Percentiles rank a stretch among this genome's conserved stretches.
These are phyloP conservation scores for Nymphaea thermarum DNA, from an alignment of 164 flowering plant genomes.

Conservation along the genomic window DNA sequence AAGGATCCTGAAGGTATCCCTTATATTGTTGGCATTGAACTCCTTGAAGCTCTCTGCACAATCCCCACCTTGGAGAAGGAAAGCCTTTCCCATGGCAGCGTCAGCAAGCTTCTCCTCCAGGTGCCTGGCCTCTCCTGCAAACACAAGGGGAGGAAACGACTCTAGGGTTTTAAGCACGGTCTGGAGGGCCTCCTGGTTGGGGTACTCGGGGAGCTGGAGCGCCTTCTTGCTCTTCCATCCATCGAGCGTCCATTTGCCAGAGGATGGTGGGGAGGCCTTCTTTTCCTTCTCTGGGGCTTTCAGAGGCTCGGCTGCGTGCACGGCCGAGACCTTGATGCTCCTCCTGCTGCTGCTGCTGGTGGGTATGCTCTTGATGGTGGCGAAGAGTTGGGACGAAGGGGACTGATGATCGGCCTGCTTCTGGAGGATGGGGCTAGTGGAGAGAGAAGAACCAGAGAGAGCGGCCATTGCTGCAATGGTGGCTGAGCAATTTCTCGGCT, in stretches of 20 bases:
- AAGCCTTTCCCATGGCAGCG: constrained; percentile 78
- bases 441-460: background rate
- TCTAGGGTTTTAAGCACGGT: constrained; percentile 62
- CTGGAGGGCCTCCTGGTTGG: constrained; percentile 43
- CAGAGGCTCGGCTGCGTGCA: constrained; percentile 50
- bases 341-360: constrained; percentile 5
- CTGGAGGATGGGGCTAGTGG: background rate
- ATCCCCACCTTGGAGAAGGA: constrained; percentile 80
- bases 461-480: background rate
- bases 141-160: constrained; percentile 72
- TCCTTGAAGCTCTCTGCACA: constrained; percentile 96
- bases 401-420: background rate
- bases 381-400: background rate
- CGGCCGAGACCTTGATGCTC: constrained; percentile 35
- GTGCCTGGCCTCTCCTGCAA: constrained; percentile 80
- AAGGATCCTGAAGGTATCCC: constrained; percentile 77
- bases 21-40: constrained; percentile 73
- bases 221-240: constrained; percentile 83
- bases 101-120: constrained; percentile 66
- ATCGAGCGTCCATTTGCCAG: constrained; percentile 45
- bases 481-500: background rate
- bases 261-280: constrained; percentile 6
- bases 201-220: constrained; percentile 75
- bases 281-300: constrained; percentile 13
- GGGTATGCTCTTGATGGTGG: background rate